Conservation (phyloP, 2,329 filamentous ascomycete genomes). For the Aspergillus uvarum region DNA sequence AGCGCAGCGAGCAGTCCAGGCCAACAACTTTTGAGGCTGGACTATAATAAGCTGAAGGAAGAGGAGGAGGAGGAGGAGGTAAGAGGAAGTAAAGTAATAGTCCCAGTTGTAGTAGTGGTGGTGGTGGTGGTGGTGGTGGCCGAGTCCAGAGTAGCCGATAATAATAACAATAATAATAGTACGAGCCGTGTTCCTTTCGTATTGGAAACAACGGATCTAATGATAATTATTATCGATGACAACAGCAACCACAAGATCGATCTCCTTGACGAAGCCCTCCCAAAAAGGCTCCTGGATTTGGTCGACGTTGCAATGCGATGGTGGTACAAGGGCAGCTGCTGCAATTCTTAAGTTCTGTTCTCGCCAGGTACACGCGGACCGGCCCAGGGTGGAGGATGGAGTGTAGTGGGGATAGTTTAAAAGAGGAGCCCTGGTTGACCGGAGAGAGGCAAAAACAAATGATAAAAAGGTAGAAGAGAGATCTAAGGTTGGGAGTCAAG, state of each 20-base stretch:
- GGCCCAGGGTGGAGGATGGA: background rate
- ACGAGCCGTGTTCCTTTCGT: background rate
- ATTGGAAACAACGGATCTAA: slow-evolving; percentile 6
- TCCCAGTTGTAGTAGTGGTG: no score
- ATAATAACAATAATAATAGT: background rate
- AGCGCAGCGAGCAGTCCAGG: slow-evolving; percentile 9
- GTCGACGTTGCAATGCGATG: slow-evolving; percentile 7
- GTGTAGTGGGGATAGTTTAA: background rate
- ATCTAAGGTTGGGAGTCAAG: background rate
- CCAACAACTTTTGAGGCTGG: slow-evolving; percentile 14
- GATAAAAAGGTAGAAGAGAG: background rate
- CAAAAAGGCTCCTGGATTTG: slow-evolving; percentile 12
- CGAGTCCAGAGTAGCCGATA: slow-evolving; percentile 4
- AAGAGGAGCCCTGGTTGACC: background rate
- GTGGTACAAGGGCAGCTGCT: slow-evolving; percentile 14
- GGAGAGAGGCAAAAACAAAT: background rate
- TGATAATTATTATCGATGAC: slow-evolving; percentile 9
- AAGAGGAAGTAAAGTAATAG: no score
- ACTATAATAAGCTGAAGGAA: slow-evolving; percentile 13
- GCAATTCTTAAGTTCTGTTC: slow-evolving; percentile 6
- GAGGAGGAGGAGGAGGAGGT: slow-evolving; percentile 1
- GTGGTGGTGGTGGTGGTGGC: background rate
- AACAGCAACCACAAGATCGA: slow-evolving; percentile 4
- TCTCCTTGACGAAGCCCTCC: slow-evolving; percentile 5
- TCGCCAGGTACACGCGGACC: slow-evolving; percentile 3